Percentiles rank a stretch among this genome's conserved stretches.
phyloP scores from a whole-genome alignment of 306 rosid genomes.

The Rosa chinensis region DNA sequence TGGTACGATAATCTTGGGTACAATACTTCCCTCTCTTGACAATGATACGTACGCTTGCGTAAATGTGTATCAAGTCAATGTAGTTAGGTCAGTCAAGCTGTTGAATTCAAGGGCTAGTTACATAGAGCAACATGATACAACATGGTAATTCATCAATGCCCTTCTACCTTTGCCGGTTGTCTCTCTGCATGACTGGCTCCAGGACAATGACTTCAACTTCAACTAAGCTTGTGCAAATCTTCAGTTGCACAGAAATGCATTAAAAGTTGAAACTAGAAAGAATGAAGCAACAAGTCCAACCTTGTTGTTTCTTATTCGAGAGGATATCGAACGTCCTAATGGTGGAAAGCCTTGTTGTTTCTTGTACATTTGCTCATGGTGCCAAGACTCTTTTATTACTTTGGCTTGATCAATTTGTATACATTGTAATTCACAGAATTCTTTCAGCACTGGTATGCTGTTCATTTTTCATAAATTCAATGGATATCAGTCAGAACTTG shows the following conservation, averaged over 20 bases:
- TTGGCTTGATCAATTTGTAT: not conserved
- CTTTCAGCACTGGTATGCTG: not conserved
- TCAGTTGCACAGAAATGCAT: not conserved
- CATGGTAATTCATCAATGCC: not conserved
- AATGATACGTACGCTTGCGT: too few species aligned
- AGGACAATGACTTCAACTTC: not conserved
- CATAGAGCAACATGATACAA: not conserved
- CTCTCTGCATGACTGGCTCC: constrained; percentile 5
- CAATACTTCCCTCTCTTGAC: too few species aligned
- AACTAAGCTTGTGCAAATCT: not conserved
- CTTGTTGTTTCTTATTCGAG: not conserved
- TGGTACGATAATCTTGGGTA: too few species aligned
- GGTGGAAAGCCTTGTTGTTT: not conserved
- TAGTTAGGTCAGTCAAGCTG: constrained; percentile 12
- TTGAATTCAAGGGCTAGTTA: not conserved
- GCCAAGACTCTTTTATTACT: not conserved
- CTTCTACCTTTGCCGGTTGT: not conserved
- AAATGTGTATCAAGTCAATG: not conserved
- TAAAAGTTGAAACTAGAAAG: constrained; percentile 1
- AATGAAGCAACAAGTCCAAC: not conserved
- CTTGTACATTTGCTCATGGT: not conserved
- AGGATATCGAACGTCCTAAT: not conserved
- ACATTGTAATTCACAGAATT: not conserved
- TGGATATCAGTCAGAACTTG: not conserved
- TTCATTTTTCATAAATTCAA: not conserved